Evolutionary conservation across 768 basidiomycete species (phyloP).

Genomic region (Leucosporidium scottii): DNA sequence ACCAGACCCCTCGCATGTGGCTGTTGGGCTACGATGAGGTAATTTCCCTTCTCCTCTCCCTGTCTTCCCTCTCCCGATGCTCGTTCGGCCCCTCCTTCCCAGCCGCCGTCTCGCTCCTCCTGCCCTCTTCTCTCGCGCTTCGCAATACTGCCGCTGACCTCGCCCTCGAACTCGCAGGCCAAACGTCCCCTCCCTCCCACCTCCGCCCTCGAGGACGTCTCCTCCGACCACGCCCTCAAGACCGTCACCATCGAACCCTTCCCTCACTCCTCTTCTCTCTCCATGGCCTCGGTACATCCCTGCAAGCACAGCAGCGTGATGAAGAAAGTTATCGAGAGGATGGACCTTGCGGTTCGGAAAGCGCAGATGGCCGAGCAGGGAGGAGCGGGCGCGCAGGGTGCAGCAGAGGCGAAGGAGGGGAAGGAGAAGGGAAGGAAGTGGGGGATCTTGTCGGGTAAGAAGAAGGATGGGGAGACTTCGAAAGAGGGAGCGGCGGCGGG

Average conservation of each 20-base stretch:
- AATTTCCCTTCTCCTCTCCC: slow-evolving; percentile 22
- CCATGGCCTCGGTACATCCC: slow-evolving; percentile 84
- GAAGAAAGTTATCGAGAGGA: slow-evolving; percentile 99
- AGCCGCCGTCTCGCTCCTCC: background rate
- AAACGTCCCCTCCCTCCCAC: slow-evolving; percentile 50
- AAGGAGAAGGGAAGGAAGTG: slow-evolving; percentile 48
- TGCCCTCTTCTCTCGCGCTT: slow-evolving; percentile 84
- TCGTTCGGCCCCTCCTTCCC: background rate
- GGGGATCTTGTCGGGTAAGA: slow-evolving; percentile 63
- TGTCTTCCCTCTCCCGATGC: no score
- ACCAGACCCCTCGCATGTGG: slow-evolving; percentile 98
- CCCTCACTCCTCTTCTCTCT: slow-evolving; percentile 74
- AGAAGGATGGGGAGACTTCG: slow-evolving; percentile 58
- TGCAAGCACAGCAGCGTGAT: slow-evolving; percentile 99
- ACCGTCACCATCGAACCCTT: slow-evolving; percentile 82
- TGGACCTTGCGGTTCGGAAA: slow-evolving; percentile 81
- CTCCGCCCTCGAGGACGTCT: background rate
- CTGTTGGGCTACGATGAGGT: slow-evolving; percentile 96
- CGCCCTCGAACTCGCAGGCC: slow-evolving; percentile 91
- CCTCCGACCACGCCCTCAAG: no score
- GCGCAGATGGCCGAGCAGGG: slow-evolving; percentile 53
- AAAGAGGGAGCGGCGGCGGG: slow-evolving; percentile 45
- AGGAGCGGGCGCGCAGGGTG: slow-evolving; percentile 33
- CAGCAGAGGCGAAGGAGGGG: slow-evolving; percentile 46
- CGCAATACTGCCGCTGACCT: slow-evolving; percentile 94